phyloP scores from a whole-genome alignment of 176 grass and related monocot genomes.

The Poa pratensis region DNA sequence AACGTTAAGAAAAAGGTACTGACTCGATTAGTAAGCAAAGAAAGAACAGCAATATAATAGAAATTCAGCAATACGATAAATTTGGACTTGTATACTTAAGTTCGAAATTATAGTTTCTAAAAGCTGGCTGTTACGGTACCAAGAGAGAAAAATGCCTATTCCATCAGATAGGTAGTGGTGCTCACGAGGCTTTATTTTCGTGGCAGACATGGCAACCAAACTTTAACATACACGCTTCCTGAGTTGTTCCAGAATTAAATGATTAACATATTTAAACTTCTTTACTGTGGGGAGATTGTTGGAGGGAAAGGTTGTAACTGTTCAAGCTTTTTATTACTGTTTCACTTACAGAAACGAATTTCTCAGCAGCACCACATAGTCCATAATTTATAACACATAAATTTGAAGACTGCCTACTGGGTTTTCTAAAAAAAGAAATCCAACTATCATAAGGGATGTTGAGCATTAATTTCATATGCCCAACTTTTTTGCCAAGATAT shows the following conservation, averaged over 20 bases:
- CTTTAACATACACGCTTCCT: background rate
- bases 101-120: slow-evolving; percentile 26
- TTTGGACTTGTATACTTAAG: background rate
- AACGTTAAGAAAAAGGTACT: background rate
- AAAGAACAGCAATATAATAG: background rate
- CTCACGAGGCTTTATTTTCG: background rate
- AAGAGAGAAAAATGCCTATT: background rate
- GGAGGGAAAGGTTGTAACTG: background rate
- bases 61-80: background rate
- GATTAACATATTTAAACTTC: slow-evolving; percentile 14
- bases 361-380: too few relatives aligned
- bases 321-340: too few relatives aligned
- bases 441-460: background rate
- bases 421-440: background rate
- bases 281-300: background rate
- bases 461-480: background rate
- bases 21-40: background rate
- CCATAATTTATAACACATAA: slow-evolving; percentile 24
- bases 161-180: background rate
- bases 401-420: slow-evolving; percentile 6
- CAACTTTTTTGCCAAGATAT: background rate
- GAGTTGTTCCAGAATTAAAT: background rate
- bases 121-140: background rate
- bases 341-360: background rate
- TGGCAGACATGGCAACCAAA: background rate